Base-by-base conservation (phyloP, 2,329 filamentous ascomycete genomes). In the Calycina herbarum region DNA sequence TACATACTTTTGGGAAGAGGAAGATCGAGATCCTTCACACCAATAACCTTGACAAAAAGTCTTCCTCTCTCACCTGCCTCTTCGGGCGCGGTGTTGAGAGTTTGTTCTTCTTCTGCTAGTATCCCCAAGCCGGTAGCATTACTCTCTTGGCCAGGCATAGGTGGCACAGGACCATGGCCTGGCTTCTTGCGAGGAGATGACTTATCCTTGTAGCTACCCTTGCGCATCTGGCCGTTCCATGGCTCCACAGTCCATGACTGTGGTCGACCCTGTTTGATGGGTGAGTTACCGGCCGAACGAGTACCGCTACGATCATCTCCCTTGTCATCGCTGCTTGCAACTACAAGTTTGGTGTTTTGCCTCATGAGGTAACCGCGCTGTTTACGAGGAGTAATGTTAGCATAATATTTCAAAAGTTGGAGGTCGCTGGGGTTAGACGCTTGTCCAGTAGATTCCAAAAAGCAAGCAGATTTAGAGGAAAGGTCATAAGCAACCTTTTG, bases 281-380 rank as follows among this genome's bases (percentile, higher is more conserved):
- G 88, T 5, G 90, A 92, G 73, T 86, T 89, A 17, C 85, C 86
- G 15, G 85, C 86, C 33, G 89, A 88, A 64, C 86, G 86, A 27
- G 83, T 82, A 57, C 77, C 74, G 27, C 81, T 78, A 70, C 79
- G 70, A 78, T 88, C 75, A 77, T 89, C 82, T 38, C 82, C 79
- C 70, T 90, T 89, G 77, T 93, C 89, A 64, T 83, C 83, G 57
- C 85, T 83, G 76, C 89, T 96, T n/a, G 95, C 95, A 60, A 96
- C 88, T 61, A 99, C 93, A 63, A 99, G 86, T 78, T 98, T 98
- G 3, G 94, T 98, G 79, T 98, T 99, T 74, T 99, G 94, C 74
- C 95, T 89, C 94, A 98, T 99, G 57, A 98, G 84, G 76, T 99
- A 99, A 64, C 95, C 95, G 82, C 96, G 94, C 94, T 97, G 91